A percentile compares a stretch with the other conserved stretches of the same genome.
Conservation (phyloP, 2,329 filamentous ascomycete species). For the Penicillium brevicompactum region DNA sequence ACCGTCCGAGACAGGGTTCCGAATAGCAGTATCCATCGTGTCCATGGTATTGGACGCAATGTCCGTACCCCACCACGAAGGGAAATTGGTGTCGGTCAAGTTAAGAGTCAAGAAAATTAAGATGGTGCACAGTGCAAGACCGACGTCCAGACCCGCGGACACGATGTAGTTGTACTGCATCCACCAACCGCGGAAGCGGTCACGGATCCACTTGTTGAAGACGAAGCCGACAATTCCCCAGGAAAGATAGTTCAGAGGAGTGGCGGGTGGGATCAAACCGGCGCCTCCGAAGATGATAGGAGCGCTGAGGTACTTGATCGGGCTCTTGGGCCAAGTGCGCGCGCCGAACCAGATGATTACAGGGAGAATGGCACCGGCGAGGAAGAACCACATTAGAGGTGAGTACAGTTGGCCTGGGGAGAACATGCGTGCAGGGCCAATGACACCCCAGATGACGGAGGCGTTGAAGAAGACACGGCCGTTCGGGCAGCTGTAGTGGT, state of each 20-base stretch:
- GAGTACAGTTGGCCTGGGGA: constrained; percentile 64
- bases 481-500: constrained; percentile 62
- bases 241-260: constrained; percentile 69
- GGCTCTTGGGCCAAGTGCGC: constrained; percentile 61
- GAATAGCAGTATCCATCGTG: constrained; percentile 60
- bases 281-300: constrained; percentile 70
- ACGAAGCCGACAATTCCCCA: constrained; percentile 69
- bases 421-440: constrained; percentile 72
- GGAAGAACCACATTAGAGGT: constrained; percentile 70
- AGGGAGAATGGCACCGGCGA: constrained; percentile 65
- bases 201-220: constrained; percentile 70
- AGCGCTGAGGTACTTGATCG: constrained; percentile 67
- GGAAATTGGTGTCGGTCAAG: constrained; percentile 57
- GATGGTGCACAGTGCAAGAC: constrained; percentile 66
- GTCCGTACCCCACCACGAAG: constrained; percentile 70
- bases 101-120: constrained; percentile 71
- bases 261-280: constrained; percentile 67
- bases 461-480: constrained; percentile 67
- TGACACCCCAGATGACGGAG: constrained; percentile 72
- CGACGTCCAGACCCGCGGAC: constrained; percentile 70
- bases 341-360: constrained; percentile 64
- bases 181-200: constrained; percentile 72
- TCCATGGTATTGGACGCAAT: constrained; percentile 65
- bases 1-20: constrained; percentile 54
- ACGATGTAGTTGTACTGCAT: constrained; percentile 76